Evolutionary conservation across 1,284 basidiomycete species (phyloP), one percentile per base, ranked within the genome.

Genomic region (Microbotryomycetes sp.): DNA sequence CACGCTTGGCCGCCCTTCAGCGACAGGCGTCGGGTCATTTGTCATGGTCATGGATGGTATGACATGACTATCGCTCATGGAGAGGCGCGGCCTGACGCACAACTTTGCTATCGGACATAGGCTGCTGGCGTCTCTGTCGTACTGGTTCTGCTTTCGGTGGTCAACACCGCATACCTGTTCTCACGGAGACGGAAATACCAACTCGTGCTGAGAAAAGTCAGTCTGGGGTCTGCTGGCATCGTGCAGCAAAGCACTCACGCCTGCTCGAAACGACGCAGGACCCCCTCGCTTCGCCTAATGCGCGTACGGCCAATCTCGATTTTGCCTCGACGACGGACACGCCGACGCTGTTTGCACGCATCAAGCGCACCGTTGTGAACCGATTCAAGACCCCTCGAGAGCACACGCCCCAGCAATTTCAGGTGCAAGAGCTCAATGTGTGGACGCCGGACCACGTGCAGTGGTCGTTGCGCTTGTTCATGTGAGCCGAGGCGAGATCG

Each of bases 61-160:
- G 35, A 11, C n/a, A n/a, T n/a, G n/a, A n/a, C n/a, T n/a, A n/a
- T n/a, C n/a, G n/a, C n/a, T n/a, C n/a, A n/a, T n/a, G n/a, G n/a
- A n/a, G n/a, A n/a, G n/a, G n/a, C n/a, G n/a, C n/a, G n/a, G n/a
- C n/a, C n/a, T n/a, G n/a, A n/a, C n/a, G n/a, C n/a, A n/a, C n/a
- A n/a, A n/a, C n/a, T n/a, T n/a, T n/a, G n/a, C n/a, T n/a, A n/a
- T n/a, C n/a, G 18, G 18, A 9, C 35, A 18, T 41, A 41, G 35
- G 18, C 35, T 9, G 35, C 35, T 9, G 35, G 35, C 81, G 2
- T 75, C 84, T 61, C 84, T 9, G 30, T 72, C 31, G 15, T 70
- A 1, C 67, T 76, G 21, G 54, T 75, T 27, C 13, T 71, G 0
- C 41, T 62, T n/a, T 72, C 73, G 13, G 28, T 71, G 3, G 64